Conservation (phyloP, 768 basidiomycete genomes). For the Calocybe cyanea region DNA sequence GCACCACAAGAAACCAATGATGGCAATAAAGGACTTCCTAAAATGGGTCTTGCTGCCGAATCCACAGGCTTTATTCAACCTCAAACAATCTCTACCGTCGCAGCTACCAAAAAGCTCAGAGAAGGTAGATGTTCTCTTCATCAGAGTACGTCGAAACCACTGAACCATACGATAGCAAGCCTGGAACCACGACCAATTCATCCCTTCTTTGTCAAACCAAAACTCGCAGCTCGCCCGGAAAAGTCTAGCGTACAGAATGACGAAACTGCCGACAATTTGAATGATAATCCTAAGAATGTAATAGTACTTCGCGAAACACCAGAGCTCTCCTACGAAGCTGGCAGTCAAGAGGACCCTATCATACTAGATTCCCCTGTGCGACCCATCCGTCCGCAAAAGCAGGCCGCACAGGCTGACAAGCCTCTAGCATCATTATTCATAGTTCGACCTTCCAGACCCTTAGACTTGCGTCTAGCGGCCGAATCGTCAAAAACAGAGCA, state of each 20-base stretch:
- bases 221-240: background rate
- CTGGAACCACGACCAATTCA: slow-evolving; percentile 15
- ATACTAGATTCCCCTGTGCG: slow-evolving; percentile 40
- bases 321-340: slow-evolving; percentile 15
- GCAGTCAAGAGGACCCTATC: slow-evolving; percentile 38
- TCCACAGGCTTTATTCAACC: no score
- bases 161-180: slow-evolving; percentile 5
- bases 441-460: slow-evolving; percentile 21
- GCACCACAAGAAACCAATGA: no score
- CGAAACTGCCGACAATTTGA: slow-evolving; percentile 9
- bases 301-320: background rate
- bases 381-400: slow-evolving; percentile 10
- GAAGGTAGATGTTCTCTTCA: slow-evolving; percentile 5
- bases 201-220: slow-evolving; percentile 16
- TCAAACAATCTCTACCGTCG: background rate
- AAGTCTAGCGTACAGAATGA: background rate
- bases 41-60: no score
- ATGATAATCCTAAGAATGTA: slow-evolving; percentile 1
- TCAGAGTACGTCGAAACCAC: no score
- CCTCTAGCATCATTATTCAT: slow-evolving; percentile 46
- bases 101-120: slow-evolving; percentile 11
- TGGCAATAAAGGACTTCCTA: no score
- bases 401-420: slow-evolving; percentile 18
- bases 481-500: slow-evolving; percentile 4
- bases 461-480: slow-evolving; percentile 1